A percentile compares a stretch with the other conserved stretches of the same genome.
phyloP scores from a whole-genome alignment of 148 eudicot species.

The Rhododendron griersonianum region DNA sequence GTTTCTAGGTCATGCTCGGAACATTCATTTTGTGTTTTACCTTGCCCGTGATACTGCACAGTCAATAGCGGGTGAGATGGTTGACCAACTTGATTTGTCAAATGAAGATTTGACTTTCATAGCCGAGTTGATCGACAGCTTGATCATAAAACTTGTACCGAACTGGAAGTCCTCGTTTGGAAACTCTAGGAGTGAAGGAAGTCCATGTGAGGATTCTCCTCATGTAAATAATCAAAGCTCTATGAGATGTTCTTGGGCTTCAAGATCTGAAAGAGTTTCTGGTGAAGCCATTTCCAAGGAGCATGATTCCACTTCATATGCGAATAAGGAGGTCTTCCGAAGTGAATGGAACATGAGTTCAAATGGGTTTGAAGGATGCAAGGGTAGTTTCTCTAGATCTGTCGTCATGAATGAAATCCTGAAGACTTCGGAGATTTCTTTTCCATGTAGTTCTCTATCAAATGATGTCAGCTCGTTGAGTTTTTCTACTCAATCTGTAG shows the following conservation, averaged over 20 bases:
- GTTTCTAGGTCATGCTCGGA: slow-evolving; percentile 33
- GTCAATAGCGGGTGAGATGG: slow-evolving; percentile 71
- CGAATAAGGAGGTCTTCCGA: no score
- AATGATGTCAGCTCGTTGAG: slow-evolving; percentile 39
- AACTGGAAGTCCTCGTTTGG: slow-evolving; percentile 31
- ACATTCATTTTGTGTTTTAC: slow-evolving; percentile 55
- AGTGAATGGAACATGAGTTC: no score
- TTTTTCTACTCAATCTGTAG: slow-evolving; percentile 17
- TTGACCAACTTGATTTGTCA: slow-evolving; percentile 49
- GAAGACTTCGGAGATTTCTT: slow-evolving; percentile 21
- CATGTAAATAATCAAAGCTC: slow-evolving; percentile 10
- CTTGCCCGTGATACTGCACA: slow-evolving; percentile 47
- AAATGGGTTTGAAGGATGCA: slow-evolving; percentile 13
- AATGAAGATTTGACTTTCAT: slow-evolving; percentile 45
- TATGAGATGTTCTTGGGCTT: not conserved
- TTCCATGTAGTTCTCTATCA: slow-evolving; percentile 22
- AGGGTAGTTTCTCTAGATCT: slow-evolving; percentile 10
- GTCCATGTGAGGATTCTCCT: slow-evolving; percentile 12
- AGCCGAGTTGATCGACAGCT: slow-evolving; percentile 56
- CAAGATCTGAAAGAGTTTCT: no score
- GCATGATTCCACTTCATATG: no score
- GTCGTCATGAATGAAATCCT: slow-evolving; percentile 14
- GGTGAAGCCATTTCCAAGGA: no score
- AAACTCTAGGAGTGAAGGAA: slow-evolving; percentile 8
- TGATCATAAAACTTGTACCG: slow-evolving; percentile 39